Evolutionary conservation across 257 asterid genomes (phyloP), one percentile per base, ranked within the genome.

Genomic region (Thymus quinquecostatus): DNA sequence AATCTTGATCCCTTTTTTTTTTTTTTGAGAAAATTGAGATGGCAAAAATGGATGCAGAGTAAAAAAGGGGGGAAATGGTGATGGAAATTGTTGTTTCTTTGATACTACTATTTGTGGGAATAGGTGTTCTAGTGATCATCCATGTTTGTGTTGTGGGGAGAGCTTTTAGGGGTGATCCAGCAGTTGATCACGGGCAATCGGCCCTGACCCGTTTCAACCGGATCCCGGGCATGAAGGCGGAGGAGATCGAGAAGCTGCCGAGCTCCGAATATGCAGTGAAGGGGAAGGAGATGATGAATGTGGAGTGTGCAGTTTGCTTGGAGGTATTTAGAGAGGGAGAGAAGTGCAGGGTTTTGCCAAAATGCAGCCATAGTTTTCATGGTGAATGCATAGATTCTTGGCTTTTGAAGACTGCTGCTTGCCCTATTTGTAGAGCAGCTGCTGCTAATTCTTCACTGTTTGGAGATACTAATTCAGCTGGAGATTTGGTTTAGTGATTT

Each of bases 121-220:
- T 87, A 66, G 79, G 80, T 9, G 55, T 82, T 77, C 62, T 89
- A 57, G 69, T 78, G 0, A 51, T 71, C 11, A 84, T 89, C 54
- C 91, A 89, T 79, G 69, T 84, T 2, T 89, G 94, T 78, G 84
- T 89, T 33, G 90, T 84, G 54, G 81, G 89, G 30, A 81, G 96
- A 73, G 86, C 87, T 29, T 84, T 84, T 49, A 51, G 86, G 29
- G 56, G 68, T 5, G 76, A 72, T 36, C 2, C 45, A 21, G 27
- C 13, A 27, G 47, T 8, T 5, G 78, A 41, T 21, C 21, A 21
- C 12, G 11, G 27, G 3, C 53, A 43, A 11, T 36, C 66, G 8
- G 61, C 49, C 8, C 77, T 56, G 14, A 53, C 47, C 57, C 79
- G 60, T 30, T 1, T 68, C 29, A 72, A 32, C 5, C 60, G 73